Base-by-base conservation (phyloP, 768 basidiomycete genomes). In the Sistotremastrum suecicum region DNA sequence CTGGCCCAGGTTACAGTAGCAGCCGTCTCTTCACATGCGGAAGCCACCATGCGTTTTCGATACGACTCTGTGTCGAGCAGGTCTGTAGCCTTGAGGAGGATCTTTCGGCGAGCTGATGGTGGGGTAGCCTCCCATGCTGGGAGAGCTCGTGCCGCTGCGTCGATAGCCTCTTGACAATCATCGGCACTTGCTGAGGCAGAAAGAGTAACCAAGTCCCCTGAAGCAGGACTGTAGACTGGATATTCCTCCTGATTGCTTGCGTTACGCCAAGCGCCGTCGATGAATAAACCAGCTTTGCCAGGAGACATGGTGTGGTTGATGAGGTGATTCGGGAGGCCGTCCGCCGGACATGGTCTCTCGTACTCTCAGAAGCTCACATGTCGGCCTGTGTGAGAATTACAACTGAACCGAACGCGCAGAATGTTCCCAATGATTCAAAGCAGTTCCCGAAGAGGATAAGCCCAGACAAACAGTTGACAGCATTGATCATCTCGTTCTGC, bases 61-160 rank as follows among this genome's bases (percentile, higher is more conserved):
- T 68, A 75, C 47, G 59, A 64, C 1, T 72, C 69, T 2, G 65
- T 59, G 39, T 49, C 54, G n/a, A 71, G 46, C 3, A 76, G 53
- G 10, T 72, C 68, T 1, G 73, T 69, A 4, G 71, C 74, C 48
- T 65, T 69, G 40, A 71, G 57, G 42, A 76, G 61, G 8, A 76
- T 65, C 34, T 66, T 64, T 34, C 72, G 66, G 41, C 67, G 59
- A 34, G 61, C 50, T 33, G 57, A 53, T 8, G 63, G 53, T 1
- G 58, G 57, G 3, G 61, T 61, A 31, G 60, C 47, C 43, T 72
- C 71, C 75, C 75, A 75, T 7, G 63, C 60, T 45, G 58, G 58
- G 60, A 74, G 71, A 4, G 74, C 75, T 7, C 58, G 55, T 4
- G 58, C 60, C 0, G 72, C 72, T 5, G 67, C 63, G 31, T 70